Base-by-base conservation (phyloP, 2,329 filamentous ascomycete species). In the Ascochyta clinopodiicola region DNA sequence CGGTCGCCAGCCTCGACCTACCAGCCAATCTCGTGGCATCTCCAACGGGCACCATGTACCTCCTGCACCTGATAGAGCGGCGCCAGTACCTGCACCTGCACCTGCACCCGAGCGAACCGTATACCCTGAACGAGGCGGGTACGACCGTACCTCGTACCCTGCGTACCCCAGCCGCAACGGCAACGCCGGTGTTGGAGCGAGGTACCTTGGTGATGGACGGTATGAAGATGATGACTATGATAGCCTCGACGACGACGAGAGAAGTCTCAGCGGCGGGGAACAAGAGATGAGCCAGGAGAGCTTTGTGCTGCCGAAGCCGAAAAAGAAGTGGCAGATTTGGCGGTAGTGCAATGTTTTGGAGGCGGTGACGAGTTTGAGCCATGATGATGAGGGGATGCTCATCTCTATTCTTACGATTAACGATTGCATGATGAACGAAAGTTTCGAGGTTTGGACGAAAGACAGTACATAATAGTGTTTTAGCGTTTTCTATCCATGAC, bases 241-340 rank as follows among this genome's bases (percentile, higher is more conserved):
- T 31, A 69, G 66, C 25, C 31, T 60, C 8, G 65, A 66, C n/a
- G 63, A 63, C 2, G 68, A 65, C 0, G 58, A 61, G 3, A 52
- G 57, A 21, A 65, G 64, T 31, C 64, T 62, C 42, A 73, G 56
- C 60, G 64, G 45, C 60, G 73, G 44, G 65, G 75, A 59, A 60
- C 53, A 56, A 32, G 56, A 62, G 44, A 56, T 63, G 57, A 73
- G 68, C 35, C 63, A 68, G 51, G 68, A 72, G 49, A 71, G 69
- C 39, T 75, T 74, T 56, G 66, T 68, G 32, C 57, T 64, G 27
- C 68, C 69, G n/a, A 67, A 74, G 56, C 79, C 74, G 46, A 79
- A 78, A 60, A 69, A 57, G 56, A 72, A 67, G 62, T 76, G 69
- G 73, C 74, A 72, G 71, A 72, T 75, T 62, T 72, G 73, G 75